Evolutionary conservation across 306 rosid genomes (phyloP).

Genomic region (Rosa rugosa): DNA sequence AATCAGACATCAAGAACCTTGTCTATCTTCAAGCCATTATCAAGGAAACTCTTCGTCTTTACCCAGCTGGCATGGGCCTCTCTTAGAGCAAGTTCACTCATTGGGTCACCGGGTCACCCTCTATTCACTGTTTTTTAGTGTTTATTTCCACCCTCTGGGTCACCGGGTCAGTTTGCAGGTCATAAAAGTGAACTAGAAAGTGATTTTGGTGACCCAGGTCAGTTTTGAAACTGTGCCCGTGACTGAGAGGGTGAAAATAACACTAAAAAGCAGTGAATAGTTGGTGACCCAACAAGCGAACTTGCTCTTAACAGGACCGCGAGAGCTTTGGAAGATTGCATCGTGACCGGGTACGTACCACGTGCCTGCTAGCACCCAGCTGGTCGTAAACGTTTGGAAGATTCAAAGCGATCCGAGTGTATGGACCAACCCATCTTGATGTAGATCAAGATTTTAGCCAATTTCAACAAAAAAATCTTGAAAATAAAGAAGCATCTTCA

Average conservation of each 20-base stretch:
- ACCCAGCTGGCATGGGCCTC: conserved; percentile 51
- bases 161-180: too few relatives aligned
- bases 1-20: conserved; percentile 40
- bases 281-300: too few relatives aligned
- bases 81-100: conserved; percentile 20
- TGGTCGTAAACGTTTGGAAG: conserved; percentile 54
- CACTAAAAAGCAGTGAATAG: too few relatives aligned
- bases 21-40: conserved; percentile 11
- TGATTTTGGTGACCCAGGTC: too few relatives aligned
- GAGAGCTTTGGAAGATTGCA: conserved; percentile 58
- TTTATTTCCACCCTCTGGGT: too few relatives aligned
- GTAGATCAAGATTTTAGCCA: too few relatives aligned
- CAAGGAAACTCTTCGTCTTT: conserved; percentile 44
- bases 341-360: conserved; percentile 34
- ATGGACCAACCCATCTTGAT: conserved; percentile 39
- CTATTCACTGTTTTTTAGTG: background rate
- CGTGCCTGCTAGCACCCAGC: conserved; percentile 47
- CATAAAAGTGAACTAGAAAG: too few relatives aligned
- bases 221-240: too few relatives aligned
- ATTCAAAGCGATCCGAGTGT: conserved; percentile 60
- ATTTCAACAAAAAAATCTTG: too few relatives aligned
- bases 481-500: too few relatives aligned
- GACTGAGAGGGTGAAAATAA: too few relatives aligned
- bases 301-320: background rate
- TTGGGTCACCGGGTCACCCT: too few relatives aligned